Evolutionary conservation across 2,329 filamentous ascomycete genomes (phyloP).

Genomic region (Emydomyces testavorans): DNA sequence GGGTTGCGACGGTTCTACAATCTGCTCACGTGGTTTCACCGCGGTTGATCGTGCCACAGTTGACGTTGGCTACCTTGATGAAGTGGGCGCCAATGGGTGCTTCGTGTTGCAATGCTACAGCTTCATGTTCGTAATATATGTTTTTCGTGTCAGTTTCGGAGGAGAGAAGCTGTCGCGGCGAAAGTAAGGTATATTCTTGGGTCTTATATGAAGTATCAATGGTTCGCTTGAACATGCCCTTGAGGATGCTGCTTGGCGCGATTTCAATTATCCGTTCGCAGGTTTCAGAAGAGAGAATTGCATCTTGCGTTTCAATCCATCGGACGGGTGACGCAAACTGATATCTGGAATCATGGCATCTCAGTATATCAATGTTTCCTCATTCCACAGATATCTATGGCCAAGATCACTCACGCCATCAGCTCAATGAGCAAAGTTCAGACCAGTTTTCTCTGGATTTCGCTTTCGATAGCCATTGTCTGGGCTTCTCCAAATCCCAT

Average conservation of each 20-base stretch:
- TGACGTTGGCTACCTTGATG: neutral
- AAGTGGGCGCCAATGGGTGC: slow-evolving; percentile 7
- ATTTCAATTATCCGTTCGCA: slow-evolving; percentile 31
- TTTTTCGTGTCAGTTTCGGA: slow-evolving; percentile 17
- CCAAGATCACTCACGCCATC: neutral
- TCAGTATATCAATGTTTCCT: neutral
- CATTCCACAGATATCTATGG: neutral
- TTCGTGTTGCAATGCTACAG: neutral
- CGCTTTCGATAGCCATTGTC: neutral
- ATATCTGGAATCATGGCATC: neutral
- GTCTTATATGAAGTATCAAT: slow-evolving; percentile 19
- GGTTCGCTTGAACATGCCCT: slow-evolving; percentile 31
- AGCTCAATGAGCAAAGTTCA: slow-evolving; percentile 3
- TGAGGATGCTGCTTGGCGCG: slow-evolving; percentile 29
- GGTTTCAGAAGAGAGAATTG: slow-evolving; percentile 21
- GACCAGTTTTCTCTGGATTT: neutral
- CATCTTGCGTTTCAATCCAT: slow-evolving; percentile 21
- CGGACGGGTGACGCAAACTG: neutral
- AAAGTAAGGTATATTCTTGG: slow-evolving; percentile 18
- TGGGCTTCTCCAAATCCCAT: neutral
- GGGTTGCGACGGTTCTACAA: neutral
- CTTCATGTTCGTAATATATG: slow-evolving; percentile 19
- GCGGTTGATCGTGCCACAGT: neutral
- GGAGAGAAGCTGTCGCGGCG: slow-evolving; percentile 21
- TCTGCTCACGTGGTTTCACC: neutral